Base-by-base conservation (phyloP, 352 stramenopile genomes). In the Globisporangium parvum region DNA sequence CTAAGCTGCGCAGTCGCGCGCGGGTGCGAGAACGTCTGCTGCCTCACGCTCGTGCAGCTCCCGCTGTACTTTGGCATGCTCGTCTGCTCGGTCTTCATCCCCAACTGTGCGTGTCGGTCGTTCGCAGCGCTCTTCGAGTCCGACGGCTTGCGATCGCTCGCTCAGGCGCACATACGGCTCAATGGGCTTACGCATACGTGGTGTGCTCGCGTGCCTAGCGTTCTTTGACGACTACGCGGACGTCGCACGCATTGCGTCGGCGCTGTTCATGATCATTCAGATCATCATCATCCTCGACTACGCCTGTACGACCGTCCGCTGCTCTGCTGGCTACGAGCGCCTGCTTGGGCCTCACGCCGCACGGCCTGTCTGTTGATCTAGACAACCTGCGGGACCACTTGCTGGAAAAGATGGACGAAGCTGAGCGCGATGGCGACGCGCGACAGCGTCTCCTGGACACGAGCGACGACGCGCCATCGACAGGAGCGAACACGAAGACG, bases 211-310 rank as follows among this genome's bases (percentile, higher is more conserved):
- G 42, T n/a, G 42, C 14, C 14, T 15, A 89, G 81, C 57, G 3
- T 89, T 89, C 58, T 91, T 88, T 48, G 68, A 87, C 12, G 69
- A 66, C 15, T 91, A 88, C 52, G 71, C 71, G 14, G 75, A 77
- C 47, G 51, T 91, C 28, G 77, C 78, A 6, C 78, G 78, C 5
- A 59, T 91, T 33, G 62, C 71, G 8, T 89, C 78, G 37, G 71
- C 73, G 1, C 59, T 73, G 12, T 91, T 91, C 55, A 78, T 89
- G 49, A 73, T 89, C 42, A 53, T 91, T 28, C 81, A 91, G 66
- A 85, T 91, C 59, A 58, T 89, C 64, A 91, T 91, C 63, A 87
- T 91, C 60, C 59, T 91, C 51, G 81, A 91, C 62, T 88, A 70
- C 26, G 73, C 68, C 3, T 89, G 81, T 89, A 67, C 33, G 70